Evolutionary conservation across 306 rosid species (phyloP), one percentile per base, ranked within the genome.

Genomic region (Cicer bijugum): DNA sequence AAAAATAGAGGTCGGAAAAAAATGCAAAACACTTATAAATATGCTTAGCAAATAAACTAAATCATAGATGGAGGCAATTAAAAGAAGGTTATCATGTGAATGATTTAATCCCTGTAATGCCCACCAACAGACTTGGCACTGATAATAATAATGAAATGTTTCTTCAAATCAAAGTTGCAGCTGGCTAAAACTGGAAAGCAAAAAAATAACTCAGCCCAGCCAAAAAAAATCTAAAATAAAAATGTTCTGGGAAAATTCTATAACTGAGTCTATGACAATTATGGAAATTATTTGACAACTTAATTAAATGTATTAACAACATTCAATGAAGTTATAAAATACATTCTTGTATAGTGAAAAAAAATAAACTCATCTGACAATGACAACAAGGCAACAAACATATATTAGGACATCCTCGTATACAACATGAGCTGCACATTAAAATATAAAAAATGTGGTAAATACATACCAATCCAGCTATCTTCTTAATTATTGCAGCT

Each of bases 401-500:
- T 46, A 47, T 59, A 57, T 37, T 60, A 44, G 47, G 19, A 35
- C 58, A 55, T 52, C 57, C 23, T 46, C 48, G 50, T 35, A 39
- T 71, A 42, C 39, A 59, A 73, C 14, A 14, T 35, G 47, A 56
- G 71, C 37, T 45, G 35, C 65, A 37, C 9, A 23, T 64, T 9
- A 44, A 50, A 66, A 78, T 44, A 62, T 12, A 72, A 64, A 44
- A 57, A 66, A 78, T 44, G 56, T 14, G 69, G 69, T n/a, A 65
- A 82, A 60, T 58, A 61, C 84, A 81, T 83, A 94, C 99, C 86
- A 91, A 74, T 82, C 86, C 97, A 76, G 99, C 99, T 72, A 94
- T 94, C 87, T 94, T 94, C 88, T 94, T 94, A 82, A 94, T 86
- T 88, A 89, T 78, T 37, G 93, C 95, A 74, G 91, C 90, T 66